These are phyloP conservation scores for Tulasnella calospora DNA, from an alignment of 768 basidiomycete species.

Conservation along the genomic window DNA sequence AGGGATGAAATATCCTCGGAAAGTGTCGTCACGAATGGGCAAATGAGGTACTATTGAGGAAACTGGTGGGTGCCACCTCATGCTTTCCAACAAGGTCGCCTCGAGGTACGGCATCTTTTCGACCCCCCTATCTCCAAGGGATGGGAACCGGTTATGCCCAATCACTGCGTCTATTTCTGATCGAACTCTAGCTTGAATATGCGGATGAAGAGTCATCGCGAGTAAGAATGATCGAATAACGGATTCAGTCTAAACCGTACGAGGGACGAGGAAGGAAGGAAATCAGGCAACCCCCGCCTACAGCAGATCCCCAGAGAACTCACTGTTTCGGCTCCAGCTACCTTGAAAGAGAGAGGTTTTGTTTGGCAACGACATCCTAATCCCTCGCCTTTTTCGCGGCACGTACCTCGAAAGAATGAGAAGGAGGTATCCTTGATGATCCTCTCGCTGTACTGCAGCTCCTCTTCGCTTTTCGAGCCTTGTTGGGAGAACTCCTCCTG, in stretches of 20 bases:
- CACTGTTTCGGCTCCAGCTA: background rate
- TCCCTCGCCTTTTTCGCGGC: background rate
- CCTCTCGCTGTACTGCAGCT: too few relatives aligned
- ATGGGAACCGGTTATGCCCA: background rate
- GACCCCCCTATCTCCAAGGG: conserved; percentile 1
- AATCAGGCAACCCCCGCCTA: background rate
- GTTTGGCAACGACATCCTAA: background rate
- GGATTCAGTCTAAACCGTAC: background rate
- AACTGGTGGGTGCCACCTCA: conserved; percentile 1
- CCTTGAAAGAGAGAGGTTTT: background rate
- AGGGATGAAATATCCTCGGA: conserved; percentile 23
- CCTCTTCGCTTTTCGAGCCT: too few relatives aligned
- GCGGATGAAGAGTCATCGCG: conserved; percentile 25
- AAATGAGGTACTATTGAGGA: conserved; percentile 3
- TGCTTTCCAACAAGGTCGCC: background rate
- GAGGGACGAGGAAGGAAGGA: background rate
- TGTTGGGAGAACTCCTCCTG: background rate
- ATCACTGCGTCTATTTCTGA: conserved; percentile 18
- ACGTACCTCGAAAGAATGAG: background rate
- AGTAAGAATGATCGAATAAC: conserved; percentile 15
- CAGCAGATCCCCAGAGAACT: background rate
- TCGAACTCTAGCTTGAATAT: background rate
- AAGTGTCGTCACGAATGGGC: conserved; percentile 3
- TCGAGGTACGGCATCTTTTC: conserved; percentile 17
- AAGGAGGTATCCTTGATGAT: too few relatives aligned